Evolutionary conservation across 2,329 filamentous ascomycete genomes (phyloP).

Genomic region (Onygena corvina): DNA sequence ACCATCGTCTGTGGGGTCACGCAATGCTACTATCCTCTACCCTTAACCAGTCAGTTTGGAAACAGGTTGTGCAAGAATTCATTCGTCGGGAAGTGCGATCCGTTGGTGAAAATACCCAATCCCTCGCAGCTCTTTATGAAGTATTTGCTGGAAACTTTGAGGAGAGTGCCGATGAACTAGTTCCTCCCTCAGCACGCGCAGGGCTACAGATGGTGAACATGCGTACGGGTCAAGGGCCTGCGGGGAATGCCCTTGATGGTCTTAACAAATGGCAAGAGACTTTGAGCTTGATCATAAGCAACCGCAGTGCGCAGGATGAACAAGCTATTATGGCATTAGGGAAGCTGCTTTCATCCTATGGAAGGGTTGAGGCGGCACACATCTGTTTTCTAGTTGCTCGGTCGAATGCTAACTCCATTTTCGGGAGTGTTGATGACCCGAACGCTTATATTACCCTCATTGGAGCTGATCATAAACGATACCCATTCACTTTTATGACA

Average conservation of each 20-base stretch:
- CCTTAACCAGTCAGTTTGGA: slow-evolving; percentile 56
- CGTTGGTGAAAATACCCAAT: slow-evolving; percentile 65
- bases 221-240: slow-evolving; percentile 43
- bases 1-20: slow-evolving; percentile 91
- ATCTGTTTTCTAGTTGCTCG: slow-evolving; percentile 86
- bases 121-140: slow-evolving; percentile 82
- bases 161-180: slow-evolving; percentile 89
- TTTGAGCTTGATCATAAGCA: slow-evolving; percentile 70
- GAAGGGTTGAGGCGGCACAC: slow-evolving; percentile 80
- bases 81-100: slow-evolving; percentile 88
- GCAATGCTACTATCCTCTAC: slow-evolving; percentile 84
- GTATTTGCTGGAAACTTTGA: slow-evolving; percentile 88
- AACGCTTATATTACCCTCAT: slow-evolving; percentile 69
- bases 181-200: slow-evolving; percentile 80
- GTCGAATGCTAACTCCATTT: slow-evolving; percentile 42
- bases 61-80: slow-evolving; percentile 88
- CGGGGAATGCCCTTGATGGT: slow-evolving; percentile 66
- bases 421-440: slow-evolving; percentile 74
- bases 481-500: slow-evolving; percentile 58
- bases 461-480: slow-evolving; percentile 66
- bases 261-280: slow-evolving; percentile 93
- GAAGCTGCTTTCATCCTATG: slow-evolving; percentile 70
- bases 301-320: slow-evolving; percentile 68
- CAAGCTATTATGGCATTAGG: slow-evolving; percentile 69
- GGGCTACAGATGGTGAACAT: slow-evolving; percentile 83